Evolutionary conservation across 2,329 filamentous ascomycete genomes (phyloP).

Genomic region (Huntiella omanensis): DNA sequence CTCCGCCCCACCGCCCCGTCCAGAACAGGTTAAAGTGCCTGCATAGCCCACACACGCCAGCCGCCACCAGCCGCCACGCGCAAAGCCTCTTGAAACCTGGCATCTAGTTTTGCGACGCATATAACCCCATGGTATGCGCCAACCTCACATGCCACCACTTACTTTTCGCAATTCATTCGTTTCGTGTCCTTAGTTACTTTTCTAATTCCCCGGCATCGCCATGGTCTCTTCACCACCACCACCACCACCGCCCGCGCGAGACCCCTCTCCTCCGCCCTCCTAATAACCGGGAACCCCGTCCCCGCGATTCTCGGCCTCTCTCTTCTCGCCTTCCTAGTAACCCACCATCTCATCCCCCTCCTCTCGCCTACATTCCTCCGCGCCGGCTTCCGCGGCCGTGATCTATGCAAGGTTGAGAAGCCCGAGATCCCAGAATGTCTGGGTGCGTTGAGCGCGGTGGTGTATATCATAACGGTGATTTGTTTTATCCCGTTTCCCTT

Average conservation of each 20-base stretch:
- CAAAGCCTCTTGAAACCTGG: too few species aligned
- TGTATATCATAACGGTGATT: conserved; percentile 78
- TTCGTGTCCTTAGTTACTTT: too few species aligned
- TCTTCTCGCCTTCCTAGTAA: conserved; percentile 61
- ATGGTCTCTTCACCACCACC: conserved; percentile 16
- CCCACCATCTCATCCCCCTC: conserved; percentile 81
- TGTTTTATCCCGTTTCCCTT: conserved; percentile 93
- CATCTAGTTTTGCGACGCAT: too few species aligned
- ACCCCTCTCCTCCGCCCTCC: conserved; percentile 57
- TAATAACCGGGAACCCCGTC: conserved; percentile 64
- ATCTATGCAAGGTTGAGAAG: conserved; percentile 54
- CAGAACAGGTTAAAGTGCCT: background rate
- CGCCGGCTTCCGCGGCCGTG: conserved; percentile 73
- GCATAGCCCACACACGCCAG: background rate
- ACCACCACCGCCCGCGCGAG: conserved; percentile 33
- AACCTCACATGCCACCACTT: too few species aligned
- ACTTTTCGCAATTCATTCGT: too few species aligned
- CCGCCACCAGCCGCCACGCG: background rate
- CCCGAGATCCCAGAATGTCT: conserved; percentile 85
- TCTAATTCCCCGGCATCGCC: conserved; percentile 13
- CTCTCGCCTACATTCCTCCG: conserved; percentile 76
- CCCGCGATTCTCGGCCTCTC: conserved; percentile 77
- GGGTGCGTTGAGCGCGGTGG: conserved; percentile 81
- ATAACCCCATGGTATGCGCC: too few species aligned
- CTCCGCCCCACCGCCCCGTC: too few species aligned